Evolutionary conservation across 192 early-diverging fungal species (phyloP), one percentile per base, ranked within the genome.

Genomic region (Funneliformis geosporum): DNA sequence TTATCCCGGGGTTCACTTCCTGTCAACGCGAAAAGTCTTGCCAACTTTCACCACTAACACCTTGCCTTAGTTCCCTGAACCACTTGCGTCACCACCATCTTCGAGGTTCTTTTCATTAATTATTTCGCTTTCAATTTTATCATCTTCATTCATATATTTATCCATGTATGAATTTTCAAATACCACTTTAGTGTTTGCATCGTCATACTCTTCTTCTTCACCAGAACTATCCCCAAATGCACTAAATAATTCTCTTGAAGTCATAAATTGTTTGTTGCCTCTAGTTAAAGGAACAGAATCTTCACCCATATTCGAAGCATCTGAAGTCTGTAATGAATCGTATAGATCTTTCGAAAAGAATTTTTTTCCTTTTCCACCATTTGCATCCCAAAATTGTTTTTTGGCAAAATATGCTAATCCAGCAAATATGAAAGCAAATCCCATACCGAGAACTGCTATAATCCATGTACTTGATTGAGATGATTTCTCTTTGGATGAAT

Each of bases 211-310:
- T 33, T 72, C 76, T 16, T 66, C 75, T 43, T 83, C 82, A 12
- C 61, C 81, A 69, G 83, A 83, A 18, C 59, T 81, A 50, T 83
- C 81, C 2, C 81, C 82, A 46, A 83, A 83, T 64, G 80, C 81
- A 38, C 79, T 67, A 75, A 75, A 83, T 47, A 80, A 69, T 55
- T 82, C 82, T 27, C 50, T 75, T 18, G 81, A 65, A 18, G 50
- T 67, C 40, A 62, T 79, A 50, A 78, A 82, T 27, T 71, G 71
- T 39, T 76, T 75, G 12, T 60, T 40, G 8, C 76, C 69, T 59
- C 39, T 75, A 21, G 27, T 27, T n/a, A 55, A 60, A 9, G 75
- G 77, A 28, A 79, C 38, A 38, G 23, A 42, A 40, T 59, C 73
- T 43, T 83, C 68, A 18, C 21, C 80, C 16, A 27, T 4, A 27